Evolutionary conservation across 2,329 filamentous ascomycete genomes (phyloP).

Genomic region (Trichoderma endophyticum): DNA sequence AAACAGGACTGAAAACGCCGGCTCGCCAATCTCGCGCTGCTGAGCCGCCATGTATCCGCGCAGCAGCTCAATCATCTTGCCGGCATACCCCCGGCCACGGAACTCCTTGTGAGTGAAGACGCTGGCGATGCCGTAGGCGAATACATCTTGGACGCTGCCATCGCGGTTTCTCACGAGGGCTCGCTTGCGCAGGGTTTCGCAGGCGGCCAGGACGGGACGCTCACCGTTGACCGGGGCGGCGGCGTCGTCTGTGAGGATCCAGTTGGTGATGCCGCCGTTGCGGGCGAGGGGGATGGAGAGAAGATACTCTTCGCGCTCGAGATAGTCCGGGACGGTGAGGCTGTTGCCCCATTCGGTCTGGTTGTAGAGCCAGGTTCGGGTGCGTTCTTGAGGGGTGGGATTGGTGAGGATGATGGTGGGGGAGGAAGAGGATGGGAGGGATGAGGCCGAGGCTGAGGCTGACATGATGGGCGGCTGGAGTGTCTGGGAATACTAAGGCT

Average conservation of each 20-base stretch:
- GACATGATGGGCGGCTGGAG: not conserved
- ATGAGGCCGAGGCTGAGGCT: not conserved
- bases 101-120: conserved; percentile 71
- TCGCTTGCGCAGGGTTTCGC: conserved; percentile 61
- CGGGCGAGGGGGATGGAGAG: conserved; percentile 55
- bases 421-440: conserved; percentile 25
- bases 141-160: conserved; percentile 46
- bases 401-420: conserved; percentile 43
- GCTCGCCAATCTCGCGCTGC: conserved; percentile 31
- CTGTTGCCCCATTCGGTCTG: conserved; percentile 58
- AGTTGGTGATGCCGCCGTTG: conserved; percentile 57
- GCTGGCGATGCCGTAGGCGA: conserved; percentile 72
- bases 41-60: conserved; percentile 39
- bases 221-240: conserved; percentile 26
- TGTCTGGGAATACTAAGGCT: not conserved
- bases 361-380: conserved; percentile 53
- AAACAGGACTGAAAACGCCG: conserved; percentile 72
- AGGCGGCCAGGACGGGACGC: conserved; percentile 59
- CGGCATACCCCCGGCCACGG: conserved; percentile 72
- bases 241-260: conserved; percentile 57
- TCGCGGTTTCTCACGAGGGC: conserved; percentile 45
- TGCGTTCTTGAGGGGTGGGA: conserved; percentile 55
- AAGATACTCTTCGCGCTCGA: conserved; percentile 58
- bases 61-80: conserved; percentile 69
- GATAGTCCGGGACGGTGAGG: conserved; percentile 53